A percentile compares a stretch with the other conserved stretches of the same genome.
Evolutionary conservation across 495 filamentous ascomycete genomes (phyloP).

Genomic region (Hypoxylon intermedium): DNA sequence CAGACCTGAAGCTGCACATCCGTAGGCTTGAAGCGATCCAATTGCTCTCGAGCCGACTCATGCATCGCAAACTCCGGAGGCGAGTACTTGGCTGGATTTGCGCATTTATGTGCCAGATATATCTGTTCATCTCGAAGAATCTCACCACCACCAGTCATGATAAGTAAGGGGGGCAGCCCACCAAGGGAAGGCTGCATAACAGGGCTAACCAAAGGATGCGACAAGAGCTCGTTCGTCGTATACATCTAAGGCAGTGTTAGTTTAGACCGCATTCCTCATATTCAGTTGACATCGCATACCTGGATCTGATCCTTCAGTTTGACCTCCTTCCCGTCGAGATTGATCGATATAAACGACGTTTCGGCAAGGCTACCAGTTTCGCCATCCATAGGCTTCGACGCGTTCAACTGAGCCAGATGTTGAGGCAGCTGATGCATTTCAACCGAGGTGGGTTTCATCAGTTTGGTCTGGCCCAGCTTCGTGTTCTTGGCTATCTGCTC

Average conservation of each 20-base stretch:
- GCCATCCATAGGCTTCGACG: conserved; percentile 3
- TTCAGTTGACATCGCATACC: conserved; percentile 30
- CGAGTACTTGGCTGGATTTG: conserved; percentile 75
- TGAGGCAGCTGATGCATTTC: conserved; percentile 32
- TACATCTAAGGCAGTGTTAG: conserved; percentile 67
- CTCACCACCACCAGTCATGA: conserved; percentile 87
- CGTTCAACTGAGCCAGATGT: conserved; percentile 22
- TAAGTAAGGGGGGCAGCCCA: conserved; percentile 83
- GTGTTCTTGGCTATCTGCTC: conserved; percentile 49
- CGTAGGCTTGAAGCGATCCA: conserved; percentile 76
- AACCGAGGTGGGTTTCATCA: conserved; percentile 25
- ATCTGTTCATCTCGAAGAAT: conserved; percentile 92
- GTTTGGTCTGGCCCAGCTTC: conserved; percentile 13
- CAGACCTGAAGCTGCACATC: conserved; percentile 96
- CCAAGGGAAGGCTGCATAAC: conserved; percentile 84
- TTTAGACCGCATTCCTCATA: background rate
- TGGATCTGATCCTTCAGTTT: conserved; percentile 92
- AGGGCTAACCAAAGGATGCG: conserved; percentile 89
- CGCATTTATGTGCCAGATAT: conserved; percentile 92
- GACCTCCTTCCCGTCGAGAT: conserved; percentile 72
- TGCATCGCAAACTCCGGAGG: conserved; percentile 70
- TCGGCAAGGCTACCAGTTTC: conserved; percentile 44
- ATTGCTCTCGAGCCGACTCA: conserved; percentile 64
- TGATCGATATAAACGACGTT: conserved; percentile 61
- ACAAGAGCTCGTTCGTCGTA: conserved; percentile 82